Evolutionary conservation across 306 rosid species (phyloP), one percentile per base, ranked within the genome.

Genomic region (Quercus mongolica): DNA sequence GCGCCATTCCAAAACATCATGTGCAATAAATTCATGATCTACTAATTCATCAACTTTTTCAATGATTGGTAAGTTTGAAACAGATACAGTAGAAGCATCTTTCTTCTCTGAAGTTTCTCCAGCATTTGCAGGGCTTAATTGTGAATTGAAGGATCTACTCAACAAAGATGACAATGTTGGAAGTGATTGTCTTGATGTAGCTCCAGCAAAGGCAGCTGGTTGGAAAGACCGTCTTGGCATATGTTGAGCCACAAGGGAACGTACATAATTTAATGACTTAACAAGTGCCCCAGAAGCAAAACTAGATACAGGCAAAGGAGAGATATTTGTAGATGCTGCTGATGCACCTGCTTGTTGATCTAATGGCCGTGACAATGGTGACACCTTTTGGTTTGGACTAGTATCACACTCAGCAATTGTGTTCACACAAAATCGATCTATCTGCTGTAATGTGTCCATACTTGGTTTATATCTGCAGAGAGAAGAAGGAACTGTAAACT

Each of bases 371-470:
- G 94, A 80, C 88, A 82, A 83, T 56, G 91, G 90, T 74, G 88
- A 79, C 76, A 87, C 83, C 67, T 79, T 83, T 65, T 86, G 93
- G 82, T 87, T 83, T 56, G 90, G 90, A 82, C 79, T 84, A 76
- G 85, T 79, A 87, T 90, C 90, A 81, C 94, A 91, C 79, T 96
- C 99, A 19, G 91, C 83, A 84, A 96, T 90, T 78, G 89, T 87
- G 83, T 88, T 91, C 86, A 94, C 85, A 87, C 99, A 96, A 91
- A 96, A 96, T 35, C 97, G 96, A 87, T 93, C 99, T 75, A 96
- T 90, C 87, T 90, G 98, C 86, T 88, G 83, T 83, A 96, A 85
- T 44, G 98, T 93, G 81, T 96, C 99, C 87, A 88, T 94, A 21
- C 92, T 88, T 33, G 99, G 97, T 89, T 90, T 96, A 85, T 96